These are phyloP conservation scores for Haematococcus lacustris DNA, from an alignment of 139 green algal genomes.

Conservation along the genomic window DNA sequence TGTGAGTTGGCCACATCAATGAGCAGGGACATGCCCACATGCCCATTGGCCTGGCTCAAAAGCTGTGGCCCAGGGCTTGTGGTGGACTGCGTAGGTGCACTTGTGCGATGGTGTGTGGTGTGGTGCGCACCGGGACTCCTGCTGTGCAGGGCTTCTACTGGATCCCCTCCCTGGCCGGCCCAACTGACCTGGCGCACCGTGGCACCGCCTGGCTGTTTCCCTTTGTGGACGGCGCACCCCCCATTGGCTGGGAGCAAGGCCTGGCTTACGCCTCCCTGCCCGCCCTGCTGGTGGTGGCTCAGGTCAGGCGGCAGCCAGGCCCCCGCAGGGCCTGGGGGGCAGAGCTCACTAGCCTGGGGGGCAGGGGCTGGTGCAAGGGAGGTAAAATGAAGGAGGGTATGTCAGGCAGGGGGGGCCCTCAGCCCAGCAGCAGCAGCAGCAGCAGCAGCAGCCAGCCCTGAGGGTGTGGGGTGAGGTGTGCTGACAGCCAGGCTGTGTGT, in stretches of 20 bases:
- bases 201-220: slow-evolving; percentile 77
- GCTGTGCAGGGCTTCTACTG: slow-evolving; percentile 78
- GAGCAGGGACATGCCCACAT: too few relatives aligned
- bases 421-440: too few relatives aligned
- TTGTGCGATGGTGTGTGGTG: too few relatives aligned
- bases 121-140: neutral
- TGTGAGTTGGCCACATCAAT: too few relatives aligned
- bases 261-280: slow-evolving; percentile 86
- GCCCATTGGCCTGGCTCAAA: neutral
- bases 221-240: slow-evolving; percentile 77
- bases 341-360: too few relatives aligned
- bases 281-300: slow-evolving; percentile 53
- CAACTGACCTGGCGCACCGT: slow-evolving; percentile 36
- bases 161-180: slow-evolving; percentile 75
- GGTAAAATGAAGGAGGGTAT: too few relatives aligned
- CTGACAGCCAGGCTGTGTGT: too few relatives aligned
- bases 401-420: too few relatives aligned
- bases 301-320: slow-evolving; percentile 8
- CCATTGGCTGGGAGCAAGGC: slow-evolving; percentile 86
- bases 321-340: too few relatives aligned
- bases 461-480: too few relatives aligned
- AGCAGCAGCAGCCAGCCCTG: too few relatives aligned
- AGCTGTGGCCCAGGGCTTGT: neutral
- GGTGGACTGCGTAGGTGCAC: neutral
- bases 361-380: too few relatives aligned